Evolutionary conservation across 805 yeast genomes (phyloP), one percentile per base, ranked within the genome.

Genomic region (Wickerhamiella sorbophila): DNA sequence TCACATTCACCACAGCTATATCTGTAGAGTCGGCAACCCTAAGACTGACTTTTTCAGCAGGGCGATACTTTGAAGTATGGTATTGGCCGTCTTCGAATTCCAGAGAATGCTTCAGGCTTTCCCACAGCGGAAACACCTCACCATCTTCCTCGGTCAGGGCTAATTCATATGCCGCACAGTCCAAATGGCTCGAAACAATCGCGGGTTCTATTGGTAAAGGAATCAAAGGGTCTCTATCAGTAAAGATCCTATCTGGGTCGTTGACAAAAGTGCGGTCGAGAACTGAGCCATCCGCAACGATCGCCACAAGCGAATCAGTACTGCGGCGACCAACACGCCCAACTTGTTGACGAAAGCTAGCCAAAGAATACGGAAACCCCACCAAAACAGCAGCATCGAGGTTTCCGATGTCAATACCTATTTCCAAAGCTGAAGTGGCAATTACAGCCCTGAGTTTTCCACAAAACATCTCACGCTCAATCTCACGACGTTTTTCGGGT

Each of bases 291-390:
- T 91, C 80, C 1, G 87, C 91, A 10, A 91, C 83, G 41, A 81
- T 75, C 3, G 91, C 63, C 0, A 95, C 88, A 54, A 91, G 61
- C 3, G 95, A 84, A 38, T 91, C 96, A 4, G 46, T 49, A 40
- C 71, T 74, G 49, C 95, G 75, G 57, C 99, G 69, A 15, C 99
- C 99, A 0, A 95, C 97, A 54, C 99, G 70, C 31, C 99, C 99
- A 64, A 91, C 79, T 55, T 91, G 98, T 60, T 91, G 99, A 52
- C 87, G 84, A 55, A 91, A 73, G 47, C 85, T 85, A 39, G 93
- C 77, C 45, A 86, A 69, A 41, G 94, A 81, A 17, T 75, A 64
- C 0, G 99, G 99, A 48, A 91, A 91, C 0, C 97, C 97, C 54
- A 94, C 84, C 63, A 86, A 75, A 2, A 91, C 62, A 0, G 87